Evolutionary conservation across 2,329 filamentous ascomycete genomes (phyloP), one percentile per base, ranked within the genome.

Genomic region (Colletotrichum chlorophyti): DNA sequence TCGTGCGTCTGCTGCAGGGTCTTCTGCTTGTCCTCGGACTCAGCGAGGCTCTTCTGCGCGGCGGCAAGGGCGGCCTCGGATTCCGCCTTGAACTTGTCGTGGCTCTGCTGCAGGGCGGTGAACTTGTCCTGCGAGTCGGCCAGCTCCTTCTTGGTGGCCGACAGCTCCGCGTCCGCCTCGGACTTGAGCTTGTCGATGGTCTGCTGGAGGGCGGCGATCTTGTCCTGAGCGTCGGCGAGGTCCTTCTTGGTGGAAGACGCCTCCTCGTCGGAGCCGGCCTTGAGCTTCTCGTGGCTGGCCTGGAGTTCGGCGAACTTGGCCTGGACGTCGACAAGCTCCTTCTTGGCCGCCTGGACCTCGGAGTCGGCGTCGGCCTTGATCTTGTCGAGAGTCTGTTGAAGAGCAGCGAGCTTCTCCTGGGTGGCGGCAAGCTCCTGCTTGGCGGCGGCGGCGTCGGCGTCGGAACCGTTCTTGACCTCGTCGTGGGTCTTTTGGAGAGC

Each of bases 211-310:
- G 58, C 19, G 21, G 37, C 46, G 21, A 61, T 53, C 66, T 72
- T 71, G 35, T 65, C 66, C 58, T 69, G 63, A 61, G 65, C 63
- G 27, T 67, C 65, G 19, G 64, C 64, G 26, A 63, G 59, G 21
- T 69, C 66, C 63, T 69, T 70, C 69, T 69, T 64, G 4, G 70
- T 63, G 23, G 70, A 62, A 2, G 64, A 63, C 15, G 70, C 41
- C 32, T 73, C 68, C 29, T 66, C 67, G 7, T 72, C 70, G n/a
- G 72, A 69, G 38, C 70, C 62, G 47, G 65, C 68, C 68, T 71
- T 70, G 7, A 70, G 58, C 38, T 62, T 57, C 15, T 66, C 64
- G 57, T 67, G 63, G 12, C 64, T 63, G 57, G 67, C 62, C 51
- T 74, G 65, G 15, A 74, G 65, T n/a, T 68, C 35, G 24, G 65